Base-by-base conservation (phyloP, 1,139 yeast genomes). In the Williopsis jadinii region DNA sequence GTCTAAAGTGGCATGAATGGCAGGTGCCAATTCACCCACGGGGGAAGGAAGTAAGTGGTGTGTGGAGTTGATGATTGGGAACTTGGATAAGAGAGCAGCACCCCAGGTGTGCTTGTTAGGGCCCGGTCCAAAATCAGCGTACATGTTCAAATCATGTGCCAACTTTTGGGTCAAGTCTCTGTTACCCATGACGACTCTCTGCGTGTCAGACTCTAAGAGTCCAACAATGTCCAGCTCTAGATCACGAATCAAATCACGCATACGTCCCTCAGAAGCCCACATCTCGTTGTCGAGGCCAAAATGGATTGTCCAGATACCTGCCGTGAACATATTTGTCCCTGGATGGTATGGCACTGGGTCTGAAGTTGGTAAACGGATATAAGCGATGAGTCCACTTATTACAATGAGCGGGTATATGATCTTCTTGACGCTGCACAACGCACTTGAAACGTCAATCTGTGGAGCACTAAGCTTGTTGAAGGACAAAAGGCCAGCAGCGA, bases 31-130 rank as follows among this genome's bases (percentile, higher is more conserved):
- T 67, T 92, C 98, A 32, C 98, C 98, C 28, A 86, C 96, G 3
- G 98, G 98, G 2, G 96, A 82, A 8, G 98, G 97, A 47, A 92
- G 68, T 54, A 92, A 70, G 60, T 88, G 95, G 62, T 92, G 98
- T 2, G 90, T 80, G 2, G 97, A 87, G 57, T 83, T 76, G 46
- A 92, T 55, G 49, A 92, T 92, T 28, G 98, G 98, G 73, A 90
- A 92, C 60, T 90, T 88, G 30, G 97, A 88, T 50, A 92, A 70
- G 47, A 92, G 70, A 2, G 94, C 94, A 39, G 94, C 84, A 34
- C 98, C 98, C 98, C 98, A 92, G 0, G 98, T 92, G 63, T 92
- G 97, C 62, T 90, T 84, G 61, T 88, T 86, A 44, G 98, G 97
- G 11, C 97, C 97, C 4, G 98, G 98, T 11, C 98, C 98, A 58